Conservation (phyloP, 2,329 filamentous ascomycete species). For the Aphanocladium album region DNA sequence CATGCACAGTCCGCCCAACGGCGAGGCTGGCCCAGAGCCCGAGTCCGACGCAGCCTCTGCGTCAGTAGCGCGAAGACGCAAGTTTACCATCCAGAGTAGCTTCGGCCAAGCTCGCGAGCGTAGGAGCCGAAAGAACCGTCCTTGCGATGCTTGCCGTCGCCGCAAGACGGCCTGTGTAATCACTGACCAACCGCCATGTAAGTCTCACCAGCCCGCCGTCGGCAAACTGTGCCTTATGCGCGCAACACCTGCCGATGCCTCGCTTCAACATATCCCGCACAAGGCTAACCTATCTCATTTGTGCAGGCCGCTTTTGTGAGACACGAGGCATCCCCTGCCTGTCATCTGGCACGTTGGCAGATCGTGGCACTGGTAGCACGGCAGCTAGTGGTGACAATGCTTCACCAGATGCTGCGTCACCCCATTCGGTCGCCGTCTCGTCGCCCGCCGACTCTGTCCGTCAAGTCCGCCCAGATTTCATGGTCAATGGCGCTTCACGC, state of each 20-base stretch:
- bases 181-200: constrained; percentile 39
- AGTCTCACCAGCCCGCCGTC: constrained; percentile 15
- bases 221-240: not conserved
- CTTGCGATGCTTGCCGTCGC: constrained; percentile 40
- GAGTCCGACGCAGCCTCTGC: constrained; percentile 2
- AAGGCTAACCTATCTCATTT: not conserved
- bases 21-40: not conserved
- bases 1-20: constrained; percentile 11
- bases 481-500: not conserved
- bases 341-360: constrained; percentile 11
- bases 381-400: not conserved
- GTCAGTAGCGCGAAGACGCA: constrained; percentile 23
- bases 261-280: not conserved
- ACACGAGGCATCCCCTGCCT: constrained; percentile 12
- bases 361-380: not conserved
- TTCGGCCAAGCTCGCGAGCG: constrained; percentile 35
- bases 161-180: constrained; percentile 46
- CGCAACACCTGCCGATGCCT: not conserved
- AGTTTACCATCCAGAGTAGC: constrained; percentile 37
- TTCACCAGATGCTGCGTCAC: constrained; percentile 6
- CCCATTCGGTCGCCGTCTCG: constrained; percentile 1
- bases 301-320: constrained; percentile 13
- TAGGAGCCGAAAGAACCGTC: constrained; percentile 41
- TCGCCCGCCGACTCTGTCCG: constrained; percentile 11
- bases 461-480: not conserved